Percentiles rank a stretch among this genome's conserved stretches.
Evolutionary conservation across 495 filamentous ascomycete genomes (phyloP).

Genomic region (Ascobolus immersus): DNA sequence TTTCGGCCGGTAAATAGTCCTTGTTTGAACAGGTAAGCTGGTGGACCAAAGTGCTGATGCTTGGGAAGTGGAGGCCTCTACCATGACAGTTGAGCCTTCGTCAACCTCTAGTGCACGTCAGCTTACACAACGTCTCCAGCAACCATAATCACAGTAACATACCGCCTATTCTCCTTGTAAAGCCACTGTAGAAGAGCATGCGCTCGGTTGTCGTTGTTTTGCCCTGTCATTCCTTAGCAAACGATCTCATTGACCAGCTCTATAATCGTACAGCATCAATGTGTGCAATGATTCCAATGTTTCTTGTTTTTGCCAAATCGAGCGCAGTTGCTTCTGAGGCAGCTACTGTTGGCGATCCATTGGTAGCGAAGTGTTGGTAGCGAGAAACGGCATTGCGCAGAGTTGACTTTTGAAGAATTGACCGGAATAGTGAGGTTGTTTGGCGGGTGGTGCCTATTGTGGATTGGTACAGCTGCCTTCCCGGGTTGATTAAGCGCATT

Average conservation of each 20-base stretch:
- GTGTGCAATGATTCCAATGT: conserved; percentile 97
- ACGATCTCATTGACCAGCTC: neutral
- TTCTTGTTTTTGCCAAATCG: conserved; percentile 39
- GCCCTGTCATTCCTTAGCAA: conserved; percentile 27
- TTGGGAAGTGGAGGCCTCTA: no score
- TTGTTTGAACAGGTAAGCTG: no score
- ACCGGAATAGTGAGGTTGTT: no score
- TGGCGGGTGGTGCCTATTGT: no score
- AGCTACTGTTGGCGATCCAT: no score
- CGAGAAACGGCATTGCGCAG: no score
- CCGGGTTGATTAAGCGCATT: no score
- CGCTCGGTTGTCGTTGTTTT: conserved; percentile 99
- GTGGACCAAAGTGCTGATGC: no score
- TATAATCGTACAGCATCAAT: conserved; percentile 66
- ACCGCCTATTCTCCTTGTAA: conserved; percentile 67
- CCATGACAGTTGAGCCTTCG: conserved; percentile 85
- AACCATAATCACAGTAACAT: conserved; percentile 13
- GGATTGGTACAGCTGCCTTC: no score
- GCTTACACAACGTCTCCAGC: neutral
- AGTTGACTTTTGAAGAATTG: no score
- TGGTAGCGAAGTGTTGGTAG: no score
- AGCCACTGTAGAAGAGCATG: conserved; percentile 93
- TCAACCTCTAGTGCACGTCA: conserved; percentile 46
- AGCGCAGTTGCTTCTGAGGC: conserved; percentile 4
- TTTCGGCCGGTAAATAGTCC: conserved; percentile 91